Percentiles rank a stretch among this genome's conserved stretches.
Evolutionary conservation across 768 basidiomycete species (phyloP).

Genomic region (Coprinopsis sp.): DNA sequence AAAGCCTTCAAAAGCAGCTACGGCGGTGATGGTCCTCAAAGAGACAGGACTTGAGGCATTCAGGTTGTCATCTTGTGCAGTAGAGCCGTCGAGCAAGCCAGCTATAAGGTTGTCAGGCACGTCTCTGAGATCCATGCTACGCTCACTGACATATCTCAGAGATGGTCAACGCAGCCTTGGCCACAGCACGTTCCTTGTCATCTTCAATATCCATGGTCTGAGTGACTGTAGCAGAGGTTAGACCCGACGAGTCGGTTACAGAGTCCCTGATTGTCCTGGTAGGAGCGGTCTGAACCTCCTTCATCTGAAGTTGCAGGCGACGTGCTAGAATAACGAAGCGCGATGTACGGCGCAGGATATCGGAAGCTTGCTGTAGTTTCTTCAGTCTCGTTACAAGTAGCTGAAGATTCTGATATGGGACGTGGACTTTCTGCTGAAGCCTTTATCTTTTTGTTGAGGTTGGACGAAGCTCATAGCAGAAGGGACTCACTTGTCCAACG

Average conservation of each 20-base stretch:
- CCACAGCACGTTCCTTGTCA: conserved; percentile 81
- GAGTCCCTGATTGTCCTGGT: conserved; percentile 13
- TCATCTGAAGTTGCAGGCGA: conserved; percentile 83
- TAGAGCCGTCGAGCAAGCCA: conserved; percentile 44
- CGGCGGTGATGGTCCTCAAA: conserved; percentile 68
- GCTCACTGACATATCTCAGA: conserved; percentile 77
- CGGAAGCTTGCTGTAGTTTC: conserved; percentile 77
- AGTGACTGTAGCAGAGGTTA: conserved; percentile 16
- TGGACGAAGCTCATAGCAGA: conserved; percentile 2
- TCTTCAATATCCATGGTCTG: conserved; percentile 50
- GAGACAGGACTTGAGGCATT: conserved; percentile 35
- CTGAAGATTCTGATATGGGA: conserved; percentile 75
- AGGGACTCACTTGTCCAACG: conserved; percentile 65
- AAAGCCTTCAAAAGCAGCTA: conserved; percentile 63
- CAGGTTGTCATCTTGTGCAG: conserved; percentile 15
- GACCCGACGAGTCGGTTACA: conserved; percentile 12
- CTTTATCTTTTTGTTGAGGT: conserved; percentile 36
- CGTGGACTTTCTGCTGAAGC: conserved; percentile 79
- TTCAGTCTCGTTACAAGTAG: conserved; percentile 67
- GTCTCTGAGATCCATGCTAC: neutral
- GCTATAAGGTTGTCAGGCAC: conserved; percentile 29
- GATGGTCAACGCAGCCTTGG: conserved; percentile 91
- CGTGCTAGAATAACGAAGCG: conserved; percentile 82
- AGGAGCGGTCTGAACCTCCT: conserved; percentile 44
- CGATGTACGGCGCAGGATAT: conserved; percentile 77